These are phyloP conservation scores for Serendipita vermifera DNA, from an alignment of 768 basidiomycete genomes.

Conservation along the genomic window DNA sequence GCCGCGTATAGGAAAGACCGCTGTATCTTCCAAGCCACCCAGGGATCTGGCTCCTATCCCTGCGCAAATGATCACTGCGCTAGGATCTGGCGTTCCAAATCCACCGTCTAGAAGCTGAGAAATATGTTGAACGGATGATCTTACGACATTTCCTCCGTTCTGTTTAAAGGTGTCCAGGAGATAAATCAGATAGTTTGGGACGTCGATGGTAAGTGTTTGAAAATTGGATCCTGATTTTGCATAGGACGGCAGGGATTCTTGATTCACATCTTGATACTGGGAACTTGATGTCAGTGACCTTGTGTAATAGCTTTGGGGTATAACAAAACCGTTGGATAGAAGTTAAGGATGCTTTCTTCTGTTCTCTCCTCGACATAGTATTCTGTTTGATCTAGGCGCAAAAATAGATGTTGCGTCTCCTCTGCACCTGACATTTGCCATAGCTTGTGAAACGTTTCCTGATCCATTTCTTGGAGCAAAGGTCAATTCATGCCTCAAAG, in stretches of 20 bases:
- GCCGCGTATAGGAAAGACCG: conserved; percentile 18
- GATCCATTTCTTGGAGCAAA: conserved; percentile 44
- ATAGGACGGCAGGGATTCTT: conserved; percentile 27
- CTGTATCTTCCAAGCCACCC: conserved; percentile 38
- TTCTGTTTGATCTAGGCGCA: conserved; percentile 50
- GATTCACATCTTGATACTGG: not conserved
- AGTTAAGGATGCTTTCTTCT: conserved; percentile 8
- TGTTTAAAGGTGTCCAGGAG: conserved; percentile 45
- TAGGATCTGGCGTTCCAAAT: conserved; percentile 26
- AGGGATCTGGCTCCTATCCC: conserved; percentile 47
- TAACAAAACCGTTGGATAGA: not conserved
- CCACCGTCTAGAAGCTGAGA: conserved; percentile 50
- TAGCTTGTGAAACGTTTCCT: conserved; percentile 61
- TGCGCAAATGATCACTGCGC: conserved; percentile 55
- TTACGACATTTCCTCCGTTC: conserved; percentile 48
- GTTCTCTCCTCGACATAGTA: conserved; percentile 33
- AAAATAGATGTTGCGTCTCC: conserved; percentile 46
- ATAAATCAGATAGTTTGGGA: conserved; percentile 48
- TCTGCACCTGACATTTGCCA: conserved; percentile 52
- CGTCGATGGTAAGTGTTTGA: conserved; percentile 56
- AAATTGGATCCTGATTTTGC: conserved; percentile 44
- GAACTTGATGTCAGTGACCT: not conserved
- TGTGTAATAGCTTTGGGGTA: too few relatives aligned
- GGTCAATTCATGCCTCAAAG: not conserved
- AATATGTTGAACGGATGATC: conserved; percentile 53